Percentiles rank a stretch among this genome's conserved stretches.
These are phyloP conservation scores for Epichloe sylvatica DNA, from an alignment of 2,329 filamentous ascomycete species.

Conservation along the genomic window DNA sequence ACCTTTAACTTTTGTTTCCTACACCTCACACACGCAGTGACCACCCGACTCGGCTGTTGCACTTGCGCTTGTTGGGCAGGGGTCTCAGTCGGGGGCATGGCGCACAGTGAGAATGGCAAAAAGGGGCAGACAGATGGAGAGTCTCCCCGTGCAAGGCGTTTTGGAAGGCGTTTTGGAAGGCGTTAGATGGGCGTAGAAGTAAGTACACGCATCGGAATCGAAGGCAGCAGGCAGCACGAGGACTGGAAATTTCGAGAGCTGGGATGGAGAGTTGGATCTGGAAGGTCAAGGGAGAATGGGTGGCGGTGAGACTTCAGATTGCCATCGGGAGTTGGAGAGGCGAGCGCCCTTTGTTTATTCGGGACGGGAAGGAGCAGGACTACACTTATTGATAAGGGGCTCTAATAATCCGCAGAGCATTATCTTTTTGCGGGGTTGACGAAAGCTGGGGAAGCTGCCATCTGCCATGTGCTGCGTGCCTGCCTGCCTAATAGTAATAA, in stretches of 20 bases:
- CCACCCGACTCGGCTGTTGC: not conserved
- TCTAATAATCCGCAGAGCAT: too few relatives aligned
- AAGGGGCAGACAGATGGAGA: too few relatives aligned
- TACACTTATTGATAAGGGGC: too few relatives aligned
- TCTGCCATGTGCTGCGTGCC: not conserved
- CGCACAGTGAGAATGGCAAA: too few relatives aligned
- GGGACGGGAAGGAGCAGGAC: too few relatives aligned
- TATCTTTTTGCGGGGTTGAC: not conserved
- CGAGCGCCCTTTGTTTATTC: too few relatives aligned
- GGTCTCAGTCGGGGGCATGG: not conserved
- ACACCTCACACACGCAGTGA: slow-evolving; percentile 2
- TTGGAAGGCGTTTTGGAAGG: not conserved
- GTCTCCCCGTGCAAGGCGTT: not conserved
- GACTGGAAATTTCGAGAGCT: too few relatives aligned
- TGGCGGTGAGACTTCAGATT: too few relatives aligned
- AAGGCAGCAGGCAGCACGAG: too few relatives aligned
- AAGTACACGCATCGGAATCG: not conserved
- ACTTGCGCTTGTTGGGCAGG: not conserved
- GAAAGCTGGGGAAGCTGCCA: not conserved
- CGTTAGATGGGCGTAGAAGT: not conserved
- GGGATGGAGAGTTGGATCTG: too few relatives aligned
- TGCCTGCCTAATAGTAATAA: not conserved
- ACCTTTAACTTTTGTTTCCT: slow-evolving; percentile 4
- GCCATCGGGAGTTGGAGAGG: too few relatives aligned
- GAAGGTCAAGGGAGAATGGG: too few relatives aligned